Evolutionary conservation across 441 rosid genomes (phyloP), one percentile per base, ranked within the genome.

Genomic region (Arabidopsis lyrata): DNA sequence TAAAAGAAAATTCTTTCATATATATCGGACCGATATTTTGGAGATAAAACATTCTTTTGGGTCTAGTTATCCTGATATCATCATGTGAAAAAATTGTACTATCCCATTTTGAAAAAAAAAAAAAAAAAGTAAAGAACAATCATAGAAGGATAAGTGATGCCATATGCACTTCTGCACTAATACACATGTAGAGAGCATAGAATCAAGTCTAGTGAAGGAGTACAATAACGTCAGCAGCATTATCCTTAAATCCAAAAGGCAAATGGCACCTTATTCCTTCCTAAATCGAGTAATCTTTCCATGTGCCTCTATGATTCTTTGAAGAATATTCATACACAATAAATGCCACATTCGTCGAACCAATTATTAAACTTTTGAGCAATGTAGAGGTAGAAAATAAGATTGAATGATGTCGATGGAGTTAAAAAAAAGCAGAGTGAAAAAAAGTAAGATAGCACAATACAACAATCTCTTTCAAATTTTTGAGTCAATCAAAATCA

Each of bases 401-500:
- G n/a, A 20, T 63, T 54, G 48, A 47, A 50, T 39, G 52, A 69
- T 70, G 39, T 24, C 16, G 22, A 61, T 2, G 60, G 35, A n/a
- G 31, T 14, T 8, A 39, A 52, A 36, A 70, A 15, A 66, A 36
- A 49, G 24, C 13, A 29, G 4, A 2, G 13, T 12, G 1, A 39
- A 22, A 61, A 39, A 38, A 12, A 1, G 31, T 7, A 11, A 31
- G 22, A 27, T 15, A 6, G 53, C 10, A 4, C 10, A n/a, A 59
- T 16, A 20, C 8, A 70, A 48, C 56, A 29, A 59, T 70, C 72
- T 29, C 71, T 70, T 56, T 63, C 66, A 70, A 48, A 8, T 34
- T 3, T 63, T n/a, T 57, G 63, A 77, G 73, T 77, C 76, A 65
- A 71, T 77, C 73, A 77, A 85, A 80, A 16, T 62, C 68, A 65